phyloP scores from a whole-genome alignment of 768 basidiomycete species.

The Macrolepiota fuliginosa region DNA sequence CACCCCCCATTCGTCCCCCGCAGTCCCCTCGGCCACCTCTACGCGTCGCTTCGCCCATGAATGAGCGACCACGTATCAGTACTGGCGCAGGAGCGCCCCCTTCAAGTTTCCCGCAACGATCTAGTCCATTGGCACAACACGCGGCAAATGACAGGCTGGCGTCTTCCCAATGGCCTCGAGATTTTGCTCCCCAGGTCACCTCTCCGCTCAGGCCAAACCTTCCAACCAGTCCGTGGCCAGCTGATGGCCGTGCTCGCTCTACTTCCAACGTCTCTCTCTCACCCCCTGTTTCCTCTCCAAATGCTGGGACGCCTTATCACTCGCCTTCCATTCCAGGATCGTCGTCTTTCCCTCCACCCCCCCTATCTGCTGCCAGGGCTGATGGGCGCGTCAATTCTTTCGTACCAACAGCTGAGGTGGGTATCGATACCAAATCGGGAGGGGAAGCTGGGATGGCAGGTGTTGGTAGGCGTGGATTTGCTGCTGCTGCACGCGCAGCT shows the following conservation, averaged over 20 bases:
- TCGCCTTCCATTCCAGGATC: background rate
- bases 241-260: conserved; percentile 1
- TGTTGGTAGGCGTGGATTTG: conserved; percentile 83
- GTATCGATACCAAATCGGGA: conserved; percentile 69
- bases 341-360: conserved; percentile 2
- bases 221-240: background rate
- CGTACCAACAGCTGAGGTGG: conserved; percentile 22
- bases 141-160: conserved; percentile 16
- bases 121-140: conserved; percentile 34
- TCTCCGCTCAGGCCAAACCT: background rate
- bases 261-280: background rate
- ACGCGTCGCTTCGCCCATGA: conserved; percentile 23
- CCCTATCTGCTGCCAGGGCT: conserved; percentile 21
- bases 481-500: conserved; percentile 62
- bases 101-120: conserved; percentile 25
- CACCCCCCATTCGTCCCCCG: conserved; percentile 7
- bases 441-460: conserved; percentile 89
- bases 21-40: conserved; percentile 19
- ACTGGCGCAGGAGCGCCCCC: conserved; percentile 17
- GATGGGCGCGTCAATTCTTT: conserved; percentile 1
- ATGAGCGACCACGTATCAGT: conserved; percentile 29
- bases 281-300: background rate
- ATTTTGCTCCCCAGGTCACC: conserved; percentile 8
- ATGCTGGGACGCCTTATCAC: background rate
- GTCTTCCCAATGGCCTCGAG: conserved; percentile 16